These are phyloP conservation scores for Podospora tetraspora DNA, from an alignment of 495 filamentous ascomycete genomes.

Conservation along the genomic window DNA sequence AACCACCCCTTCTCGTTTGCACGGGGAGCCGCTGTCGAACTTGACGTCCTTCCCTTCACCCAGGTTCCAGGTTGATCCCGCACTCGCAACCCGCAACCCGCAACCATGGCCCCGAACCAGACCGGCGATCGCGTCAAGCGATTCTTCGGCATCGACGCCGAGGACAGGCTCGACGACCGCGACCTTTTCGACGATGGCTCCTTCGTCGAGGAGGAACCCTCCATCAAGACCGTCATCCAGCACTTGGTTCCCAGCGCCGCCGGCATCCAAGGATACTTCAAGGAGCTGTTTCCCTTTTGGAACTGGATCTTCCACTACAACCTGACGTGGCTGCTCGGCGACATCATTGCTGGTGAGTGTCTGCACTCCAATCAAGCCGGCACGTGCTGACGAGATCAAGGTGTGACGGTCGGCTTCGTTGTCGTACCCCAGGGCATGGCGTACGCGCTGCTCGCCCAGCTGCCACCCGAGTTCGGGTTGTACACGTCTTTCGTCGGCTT, in stretches of 20 bases:
- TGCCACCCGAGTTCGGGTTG: conserved; percentile 55
- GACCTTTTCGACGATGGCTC: conserved; percentile 43
- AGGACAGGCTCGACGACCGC: conserved; percentile 22
- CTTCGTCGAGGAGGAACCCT: conserved; percentile 76
- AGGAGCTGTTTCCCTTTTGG: conserved; percentile 43
- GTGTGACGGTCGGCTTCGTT: conserved; percentile 31
- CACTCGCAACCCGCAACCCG: conserved; percentile 1
- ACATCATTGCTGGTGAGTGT: conserved; percentile 42
- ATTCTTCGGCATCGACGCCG: conserved; percentile 27
- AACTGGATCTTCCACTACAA: conserved; percentile 51
- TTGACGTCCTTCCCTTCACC: background rate
- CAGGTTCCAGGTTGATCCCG: background rate
- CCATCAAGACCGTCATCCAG: conserved; percentile 58
- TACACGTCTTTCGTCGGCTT: conserved; percentile 66
- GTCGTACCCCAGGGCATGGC: conserved; percentile 54
- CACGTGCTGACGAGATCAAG: conserved; percentile 10
- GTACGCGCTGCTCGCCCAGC: conserved; percentile 55
- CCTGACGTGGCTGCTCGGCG: conserved; percentile 45
- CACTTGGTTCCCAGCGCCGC: conserved; percentile 49
- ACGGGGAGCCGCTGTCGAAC: background rate
- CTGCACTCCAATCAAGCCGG: background rate
- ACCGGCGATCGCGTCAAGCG: conserved; percentile 25
- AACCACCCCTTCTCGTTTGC: conserved; percentile 5
- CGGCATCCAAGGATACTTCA: conserved; percentile 51
- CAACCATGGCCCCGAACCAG: conserved; percentile 22